Evolutionary conservation across 2,329 filamentous ascomycete species (phyloP).

Genomic region (Hypomyces rosellus): DNA sequence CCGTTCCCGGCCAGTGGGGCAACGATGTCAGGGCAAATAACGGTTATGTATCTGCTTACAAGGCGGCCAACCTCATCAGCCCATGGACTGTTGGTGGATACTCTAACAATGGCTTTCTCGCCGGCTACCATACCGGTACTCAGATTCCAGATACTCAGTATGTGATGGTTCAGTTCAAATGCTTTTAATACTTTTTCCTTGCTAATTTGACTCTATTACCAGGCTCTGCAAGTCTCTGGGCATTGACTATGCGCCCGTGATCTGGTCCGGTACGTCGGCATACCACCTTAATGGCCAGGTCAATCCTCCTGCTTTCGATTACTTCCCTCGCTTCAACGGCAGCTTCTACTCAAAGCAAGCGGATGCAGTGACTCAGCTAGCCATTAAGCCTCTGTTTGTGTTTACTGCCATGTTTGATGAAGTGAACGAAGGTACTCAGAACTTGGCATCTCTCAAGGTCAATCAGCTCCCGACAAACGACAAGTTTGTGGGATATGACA

Average conservation of each 20-base stretch:
- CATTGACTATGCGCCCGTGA: slow-evolving; percentile 7
- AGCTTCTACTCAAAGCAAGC: slow-evolving; percentile 4
- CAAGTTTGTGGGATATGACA: slow-evolving; percentile 8
- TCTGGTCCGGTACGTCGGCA: slow-evolving; percentile 6
- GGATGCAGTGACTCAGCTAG: slow-evolving; percentile 6
- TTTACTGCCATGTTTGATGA: slow-evolving; percentile 11
- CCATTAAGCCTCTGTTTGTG: slow-evolving; percentile 6
- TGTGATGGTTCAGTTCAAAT: not conserved
- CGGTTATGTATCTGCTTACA: slow-evolving; percentile 2
- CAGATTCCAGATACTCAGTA: slow-evolving; percentile 4
- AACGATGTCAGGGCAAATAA: slow-evolving; percentile 4
- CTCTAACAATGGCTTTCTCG: not conserved
- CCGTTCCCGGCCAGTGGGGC: slow-evolving; percentile 6
- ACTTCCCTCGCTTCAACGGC: slow-evolving; percentile 7
- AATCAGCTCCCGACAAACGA: slow-evolving; percentile 7
- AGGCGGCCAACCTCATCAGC: slow-evolving; percentile 8
- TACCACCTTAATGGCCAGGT: slow-evolving; percentile 6
- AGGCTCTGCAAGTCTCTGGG: slow-evolving; percentile 6
- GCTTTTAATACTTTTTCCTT: not conserved
- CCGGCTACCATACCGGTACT: slow-evolving; percentile 1
- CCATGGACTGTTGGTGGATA: slow-evolving; percentile 10
- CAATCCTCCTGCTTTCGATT: slow-evolving; percentile 8
- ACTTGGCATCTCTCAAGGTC: slow-evolving; percentile 4
- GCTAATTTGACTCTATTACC: not conserved
- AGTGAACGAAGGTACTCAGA: slow-evolving; percentile 8